These are phyloP conservation scores for Kluyveromyces sp. DNA, from an alignment of 1,139 yeast genomes.

Conservation along the genomic window DNA sequence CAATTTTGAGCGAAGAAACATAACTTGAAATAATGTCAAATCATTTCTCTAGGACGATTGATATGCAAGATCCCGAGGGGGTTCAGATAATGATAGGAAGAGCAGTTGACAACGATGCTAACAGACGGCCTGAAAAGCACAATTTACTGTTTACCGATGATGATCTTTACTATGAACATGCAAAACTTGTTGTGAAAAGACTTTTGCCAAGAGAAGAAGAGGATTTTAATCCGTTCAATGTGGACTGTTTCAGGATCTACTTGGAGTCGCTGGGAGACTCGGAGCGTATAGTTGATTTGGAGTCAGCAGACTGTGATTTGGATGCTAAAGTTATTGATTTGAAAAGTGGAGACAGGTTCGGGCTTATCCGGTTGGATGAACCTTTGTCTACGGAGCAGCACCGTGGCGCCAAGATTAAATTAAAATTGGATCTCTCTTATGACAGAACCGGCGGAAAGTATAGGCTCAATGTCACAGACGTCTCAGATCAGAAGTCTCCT, in stretches of 20 bases:
- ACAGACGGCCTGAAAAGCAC: constrained; percentile 13
- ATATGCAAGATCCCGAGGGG: constrained; percentile 5
- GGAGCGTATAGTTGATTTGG: constrained; percentile 22
- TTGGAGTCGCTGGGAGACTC: constrained; percentile 21
- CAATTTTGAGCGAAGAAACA: no score
- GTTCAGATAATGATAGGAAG: constrained; percentile 19
- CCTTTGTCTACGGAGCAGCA: constrained; percentile 10
- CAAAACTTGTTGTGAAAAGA: constrained; percentile 18
- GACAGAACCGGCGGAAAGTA: constrained; percentile 1
- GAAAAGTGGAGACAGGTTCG: constrained; percentile 25
- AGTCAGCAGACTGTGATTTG: constrained; percentile 12
- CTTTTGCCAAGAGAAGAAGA: constrained; percentile 13
- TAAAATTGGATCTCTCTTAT: neutral
- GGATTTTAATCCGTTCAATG: constrained; percentile 6
- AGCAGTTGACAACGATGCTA: constrained; percentile 16
- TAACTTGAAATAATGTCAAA: neutral
- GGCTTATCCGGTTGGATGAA: constrained; percentile 14
- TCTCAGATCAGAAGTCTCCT: constrained; percentile 12
- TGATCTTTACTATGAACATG: constrained; percentile 21
- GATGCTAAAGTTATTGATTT: constrained; percentile 16
- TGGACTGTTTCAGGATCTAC: constrained; percentile 21
- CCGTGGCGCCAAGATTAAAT: constrained; percentile 14
- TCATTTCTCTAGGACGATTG: constrained; percentile 3
- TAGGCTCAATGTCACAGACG: constrained; percentile 9
- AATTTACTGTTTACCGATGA: constrained; percentile 19